Base-by-base conservation (phyloP, 2,329 filamentous ascomycete genomes). In the Sporothrix curviconia region DNA sequence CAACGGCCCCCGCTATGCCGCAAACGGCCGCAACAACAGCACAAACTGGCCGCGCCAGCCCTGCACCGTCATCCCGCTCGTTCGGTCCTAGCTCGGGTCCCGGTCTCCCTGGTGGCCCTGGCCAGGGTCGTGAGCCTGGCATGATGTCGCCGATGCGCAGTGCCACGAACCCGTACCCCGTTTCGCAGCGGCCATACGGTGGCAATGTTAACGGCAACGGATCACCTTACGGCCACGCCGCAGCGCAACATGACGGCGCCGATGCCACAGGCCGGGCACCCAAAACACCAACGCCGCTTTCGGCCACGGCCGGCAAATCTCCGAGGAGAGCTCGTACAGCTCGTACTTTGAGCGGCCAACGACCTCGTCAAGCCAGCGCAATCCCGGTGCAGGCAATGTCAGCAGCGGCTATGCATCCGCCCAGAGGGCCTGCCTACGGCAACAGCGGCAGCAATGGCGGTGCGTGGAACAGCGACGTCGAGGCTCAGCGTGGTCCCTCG, bases 241-340 rank as follows among this genome's bases (percentile, higher is more conserved):
- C 66, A 68, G 56, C 64, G 70, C 24, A 68, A 68, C 59, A 70
- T 70, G 69, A 71, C 70, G 9, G 67, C 68, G 1, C 70, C 70
- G 0, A 57, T 66, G 25, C 63, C 61, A n/a, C n/a, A n/a, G n/a
- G n/a, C n/a, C n/a, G n/a, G n/a, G n/a, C n/a, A n/a, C n/a, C n/a
- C n/a, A n/a, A n/a, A n/a, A n/a, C n/a, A n/a, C n/a, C n/a, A n/a
- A n/a, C n/a, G n/a, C 22, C 56, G 12, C 24, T 56, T 44, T 15
- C 30, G 14, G 24, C 24, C 60, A 62, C 37, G 47, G 43, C 24
- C 61, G 60, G 5, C 59, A 62, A 58, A 34, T 55, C 1, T 62
- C 60, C 5, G 47, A 61, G 12, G 56, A 62, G 30, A 60, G 54
- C 28, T 59, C 58, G 4, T 64, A 61, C 55, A 58, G 59, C 40